Evolutionary conservation across 2,329 filamentous ascomycete genomes (phyloP).

Genomic region (Ophiostoma sp.): DNA sequence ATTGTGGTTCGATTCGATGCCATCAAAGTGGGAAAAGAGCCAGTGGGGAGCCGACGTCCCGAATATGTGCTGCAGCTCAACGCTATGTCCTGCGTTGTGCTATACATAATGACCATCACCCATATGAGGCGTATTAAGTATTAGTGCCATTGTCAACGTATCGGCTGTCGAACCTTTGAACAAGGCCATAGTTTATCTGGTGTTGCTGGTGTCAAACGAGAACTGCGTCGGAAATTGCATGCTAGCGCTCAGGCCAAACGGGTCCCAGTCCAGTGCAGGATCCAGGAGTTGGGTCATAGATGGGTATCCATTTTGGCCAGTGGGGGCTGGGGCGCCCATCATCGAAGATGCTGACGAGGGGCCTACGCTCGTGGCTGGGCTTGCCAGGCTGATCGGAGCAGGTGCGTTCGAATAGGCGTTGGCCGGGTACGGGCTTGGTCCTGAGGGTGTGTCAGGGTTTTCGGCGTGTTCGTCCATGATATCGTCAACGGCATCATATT

Average conservation of each 20-base stretch:
- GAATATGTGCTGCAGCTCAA: background rate
- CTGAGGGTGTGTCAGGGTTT: slow-evolving; percentile 55
- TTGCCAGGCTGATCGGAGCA: slow-evolving; percentile 41
- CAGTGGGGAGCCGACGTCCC: background rate
- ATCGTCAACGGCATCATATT: slow-evolving; percentile 87
- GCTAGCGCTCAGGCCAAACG: slow-evolving; percentile 85
- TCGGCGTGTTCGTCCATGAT: slow-evolving; percentile 77
- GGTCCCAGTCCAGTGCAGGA: slow-evolving; percentile 84
- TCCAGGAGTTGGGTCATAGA: slow-evolving; percentile 63
- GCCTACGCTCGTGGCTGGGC: slow-evolving; percentile 29
- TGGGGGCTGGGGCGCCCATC: slow-evolving; percentile 16
- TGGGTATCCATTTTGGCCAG: slow-evolving; percentile 58
- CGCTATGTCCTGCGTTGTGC: slow-evolving; percentile 1
- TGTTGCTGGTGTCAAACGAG: slow-evolving; percentile 61
- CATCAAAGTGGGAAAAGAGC: background rate
- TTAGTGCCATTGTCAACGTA: background rate
- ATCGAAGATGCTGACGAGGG: slow-evolving; percentile 25
- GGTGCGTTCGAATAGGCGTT: slow-evolving; percentile 47
- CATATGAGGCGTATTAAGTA: background rate
- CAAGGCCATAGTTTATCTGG: slow-evolving; percentile 33
- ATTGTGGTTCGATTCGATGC: background rate
- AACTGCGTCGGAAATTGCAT: slow-evolving; percentile 92
- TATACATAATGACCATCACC: background rate
- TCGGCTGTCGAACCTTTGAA: background rate
- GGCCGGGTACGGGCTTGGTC: slow-evolving; percentile 60